phyloP scores from a whole-genome alignment of 148 eudicot species.

The Heliosperma pusillum region DNA sequence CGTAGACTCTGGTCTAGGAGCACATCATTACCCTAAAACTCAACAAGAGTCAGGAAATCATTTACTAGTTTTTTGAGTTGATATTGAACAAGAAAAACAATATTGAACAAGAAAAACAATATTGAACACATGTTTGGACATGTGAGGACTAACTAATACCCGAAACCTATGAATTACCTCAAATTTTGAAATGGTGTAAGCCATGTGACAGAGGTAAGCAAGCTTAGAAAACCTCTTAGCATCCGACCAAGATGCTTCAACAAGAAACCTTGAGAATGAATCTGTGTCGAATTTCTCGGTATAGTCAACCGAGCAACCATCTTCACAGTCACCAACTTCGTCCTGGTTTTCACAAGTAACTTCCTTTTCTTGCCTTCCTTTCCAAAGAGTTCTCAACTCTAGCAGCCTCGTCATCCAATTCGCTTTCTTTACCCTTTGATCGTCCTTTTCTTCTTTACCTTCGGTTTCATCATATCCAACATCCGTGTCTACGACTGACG shows the following conservation, averaged over 20 bases:
- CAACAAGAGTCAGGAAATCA: background rate
- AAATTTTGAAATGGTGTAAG: slow-evolving; percentile 59
- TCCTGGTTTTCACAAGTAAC: slow-evolving; percentile 16
- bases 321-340: slow-evolving; percentile 34
- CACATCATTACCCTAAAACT: slow-evolving; percentile 48
- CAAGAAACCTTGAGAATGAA: slow-evolving; percentile 46
- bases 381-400: slow-evolving; percentile 54
- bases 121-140: no score
- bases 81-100: no score
- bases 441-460: slow-evolving; percentile 25
- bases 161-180: slow-evolving; percentile 34
- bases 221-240: slow-evolving; percentile 52
- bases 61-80: no score
- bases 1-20: slow-evolving; percentile 43
- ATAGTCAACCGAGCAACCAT: slow-evolving; percentile 52
- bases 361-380: slow-evolving; percentile 35
- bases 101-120: no score
- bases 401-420: slow-evolving; percentile 61
- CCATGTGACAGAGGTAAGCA: slow-evolving; percentile 74
- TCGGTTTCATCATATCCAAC: slow-evolving; percentile 12
- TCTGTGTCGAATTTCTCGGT: slow-evolving; percentile 38
- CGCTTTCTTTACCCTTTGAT: slow-evolving; percentile 30
- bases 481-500: slow-evolving; percentile 8
- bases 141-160: no score
- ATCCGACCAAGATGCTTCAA: slow-evolving; percentile 55